phyloP scores from a whole-genome alignment of 768 basidiomycete genomes.

The Lactarius deliciosus region DNA sequence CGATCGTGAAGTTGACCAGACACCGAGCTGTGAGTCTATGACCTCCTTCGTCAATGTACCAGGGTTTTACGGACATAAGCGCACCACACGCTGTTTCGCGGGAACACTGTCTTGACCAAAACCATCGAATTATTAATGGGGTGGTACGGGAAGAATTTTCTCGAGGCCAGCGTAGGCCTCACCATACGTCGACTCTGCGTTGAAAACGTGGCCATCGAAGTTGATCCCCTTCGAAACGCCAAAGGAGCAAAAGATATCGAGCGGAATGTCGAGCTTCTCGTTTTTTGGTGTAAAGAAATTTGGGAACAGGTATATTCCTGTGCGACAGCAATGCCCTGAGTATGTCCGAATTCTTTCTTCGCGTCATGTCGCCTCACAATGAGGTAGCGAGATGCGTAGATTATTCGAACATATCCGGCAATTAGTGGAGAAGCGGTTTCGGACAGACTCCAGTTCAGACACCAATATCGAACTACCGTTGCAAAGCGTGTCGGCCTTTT shows the following conservation, averaged over 20 bases:
- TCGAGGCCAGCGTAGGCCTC: constrained; percentile 76
- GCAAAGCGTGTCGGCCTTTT: constrained; percentile 87
- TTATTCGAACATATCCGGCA: constrained; percentile 69
- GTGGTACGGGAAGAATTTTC: constrained; percentile 77
- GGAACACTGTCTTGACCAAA: constrained; percentile 50
- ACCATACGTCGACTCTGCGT: constrained; percentile 66
- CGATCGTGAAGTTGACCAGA: constrained; percentile 66
- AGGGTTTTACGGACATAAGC: constrained; percentile 43
- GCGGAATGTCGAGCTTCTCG: constrained; percentile 64
- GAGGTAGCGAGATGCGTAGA: constrained; percentile 63
- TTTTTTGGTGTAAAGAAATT: constrained; percentile 75
- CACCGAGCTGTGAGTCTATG: constrained; percentile 55
- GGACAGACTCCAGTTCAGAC: constrained; percentile 40
- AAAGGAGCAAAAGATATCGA: constrained; percentile 63
- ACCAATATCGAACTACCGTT: constrained; percentile 59
- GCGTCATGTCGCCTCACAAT: constrained; percentile 16
- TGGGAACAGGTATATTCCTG: constrained; percentile 82
- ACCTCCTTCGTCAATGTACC: constrained; percentile 2
- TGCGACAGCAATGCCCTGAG: constrained; percentile 71
- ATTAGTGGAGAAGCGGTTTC: constrained; percentile 69
- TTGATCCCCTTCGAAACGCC: constrained; percentile 69
- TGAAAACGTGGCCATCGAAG: constrained; percentile 78
- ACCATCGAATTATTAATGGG: constrained; percentile 78
- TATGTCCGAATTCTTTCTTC: constrained; percentile 40
- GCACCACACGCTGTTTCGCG: constrained; percentile 75